A percentile compares a stretch with the other conserved stretches of the same genome.
These are phyloP conservation scores for Xylariaceae sp. DNA, from an alignment of 2,329 filamentous ascomycete genomes.

Conservation along the genomic window DNA sequence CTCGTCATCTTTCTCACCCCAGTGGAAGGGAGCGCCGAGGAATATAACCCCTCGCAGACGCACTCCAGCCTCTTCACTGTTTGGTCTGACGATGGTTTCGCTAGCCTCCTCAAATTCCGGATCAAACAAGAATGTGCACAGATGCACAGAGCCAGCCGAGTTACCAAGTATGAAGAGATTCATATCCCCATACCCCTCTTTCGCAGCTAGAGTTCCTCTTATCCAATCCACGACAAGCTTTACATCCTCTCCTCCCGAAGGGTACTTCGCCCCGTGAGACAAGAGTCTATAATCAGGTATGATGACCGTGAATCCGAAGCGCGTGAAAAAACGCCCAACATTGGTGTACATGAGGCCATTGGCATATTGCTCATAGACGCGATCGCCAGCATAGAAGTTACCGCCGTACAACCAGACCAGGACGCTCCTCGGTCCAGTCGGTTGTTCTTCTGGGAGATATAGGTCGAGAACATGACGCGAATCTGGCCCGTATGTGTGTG, in stretches of 20 bases:
- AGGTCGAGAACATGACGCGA: slow-evolving; percentile 39
- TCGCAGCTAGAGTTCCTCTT: slow-evolving; percentile 18
- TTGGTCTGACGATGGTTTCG: slow-evolving; percentile 9
- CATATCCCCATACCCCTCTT: slow-evolving; percentile 25
- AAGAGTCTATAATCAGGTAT: slow-evolving; percentile 40
- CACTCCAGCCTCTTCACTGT: slow-evolving; percentile 12
- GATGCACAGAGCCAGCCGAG: slow-evolving; percentile 39
- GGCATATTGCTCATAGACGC: slow-evolving; percentile 24
- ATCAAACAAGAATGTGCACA: slow-evolving; percentile 35
- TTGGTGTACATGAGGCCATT: slow-evolving; percentile 34
- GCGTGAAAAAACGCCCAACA: slow-evolving; percentile 39
- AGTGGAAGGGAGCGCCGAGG: slow-evolving; percentile 29
- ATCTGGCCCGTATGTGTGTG: slow-evolving; percentile 34
- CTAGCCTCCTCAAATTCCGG: slow-evolving; percentile 21
- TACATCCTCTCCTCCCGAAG: slow-evolving; percentile 41
- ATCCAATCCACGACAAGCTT: slow-evolving; percentile 36
- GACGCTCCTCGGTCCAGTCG: slow-evolving; percentile 20
- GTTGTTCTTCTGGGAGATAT: slow-evolving; percentile 29
- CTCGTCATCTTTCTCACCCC: slow-evolving; percentile 20
- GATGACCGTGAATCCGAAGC: slow-evolving; percentile 34
- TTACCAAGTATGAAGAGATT: slow-evolving; percentile 40
- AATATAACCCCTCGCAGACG: slow-evolving; percentile 21
- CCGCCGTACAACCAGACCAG: slow-evolving; percentile 35
- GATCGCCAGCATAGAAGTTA: slow-evolving; percentile 33
- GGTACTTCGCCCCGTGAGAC: slow-evolving; percentile 37